Base-by-base conservation (phyloP, 176 grass and related monocot species). In the Microstegium vimineum region DNA sequence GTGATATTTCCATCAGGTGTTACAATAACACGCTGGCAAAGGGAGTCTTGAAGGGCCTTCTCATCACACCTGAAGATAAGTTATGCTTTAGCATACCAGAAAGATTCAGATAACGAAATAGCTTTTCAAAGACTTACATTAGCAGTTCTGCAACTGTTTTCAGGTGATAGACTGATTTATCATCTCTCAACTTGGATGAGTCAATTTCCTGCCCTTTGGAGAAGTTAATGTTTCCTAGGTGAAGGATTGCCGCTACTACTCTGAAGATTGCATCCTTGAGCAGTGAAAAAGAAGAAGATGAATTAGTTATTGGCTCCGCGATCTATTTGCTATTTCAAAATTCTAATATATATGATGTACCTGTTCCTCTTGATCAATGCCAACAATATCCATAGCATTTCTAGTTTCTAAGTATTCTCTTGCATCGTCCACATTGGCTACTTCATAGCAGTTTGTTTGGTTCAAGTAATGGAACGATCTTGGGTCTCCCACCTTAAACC, bases 1-100 rank as follows among this genome's bases (percentile, higher is more conserved):
- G 92, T 94, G 63, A 97, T 97, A 75, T 97, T 97, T 62, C 92
- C 94, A 82, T 97, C 94, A 41, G 92, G 94, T 76, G 94, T 97
- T 59, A 94, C 92, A 60, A 98, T 98, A 71, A 98, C 90, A 70
- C 95, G 89, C 82, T 94, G 78, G 51, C 95, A 98, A 31, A 98
- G 84, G 46, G 95, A 98, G 81, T 91, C 88, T 82, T 91, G 84
- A 59, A 98, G 95, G 34, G 78, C 15, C 82, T 98, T 93, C 61
- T 87, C 82, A 0, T 98, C 80, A 80, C 95, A 98, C 95, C 95
- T 98, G 75, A 81, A 76, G 22, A 77, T 63, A 49, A 83, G 2
- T 78, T 54, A 28, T 42, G 66, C 15, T 86, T 83, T 65, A 90
- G 22, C 61, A 32, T 80, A 74, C 28, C 23, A 70, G 37, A 78